A percentile compares a stretch with the other conserved stretches of the same genome.
phyloP scores from a whole-genome alignment of 495 filamentous ascomycete species.

The Trichocladium uniseriatum region DNA sequence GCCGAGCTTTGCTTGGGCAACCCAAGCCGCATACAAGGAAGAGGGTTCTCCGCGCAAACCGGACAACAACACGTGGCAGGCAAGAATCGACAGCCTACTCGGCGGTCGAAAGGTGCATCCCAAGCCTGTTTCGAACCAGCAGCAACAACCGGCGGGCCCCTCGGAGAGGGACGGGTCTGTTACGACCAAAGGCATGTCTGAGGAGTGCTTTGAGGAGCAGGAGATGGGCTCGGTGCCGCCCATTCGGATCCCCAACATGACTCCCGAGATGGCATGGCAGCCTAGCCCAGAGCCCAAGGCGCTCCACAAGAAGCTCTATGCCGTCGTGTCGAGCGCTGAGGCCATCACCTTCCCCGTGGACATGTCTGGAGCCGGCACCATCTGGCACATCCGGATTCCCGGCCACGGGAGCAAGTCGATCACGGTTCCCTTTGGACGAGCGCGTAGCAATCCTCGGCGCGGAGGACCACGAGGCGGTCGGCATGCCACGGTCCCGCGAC shows the following conservation, averaged over 20 bases:
- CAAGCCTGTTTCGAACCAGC: constrained; percentile 50
- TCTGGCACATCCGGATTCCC: constrained; percentile 37
- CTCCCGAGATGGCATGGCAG: constrained; percentile 46
- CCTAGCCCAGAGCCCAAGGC: constrained; percentile 33
- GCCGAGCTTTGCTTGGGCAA: constrained; percentile 22
- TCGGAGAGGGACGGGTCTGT: constrained; percentile 16
- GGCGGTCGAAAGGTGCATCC: constrained; percentile 48
- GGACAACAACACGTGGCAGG: constrained; percentile 50
- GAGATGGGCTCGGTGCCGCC: constrained; percentile 69
- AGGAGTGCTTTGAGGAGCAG: constrained; percentile 75
- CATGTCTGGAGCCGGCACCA: constrained; percentile 29
- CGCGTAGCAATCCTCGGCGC: constrained; percentile 41
- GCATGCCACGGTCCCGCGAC: constrained; percentile 15
- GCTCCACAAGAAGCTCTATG: constrained; percentile 26
- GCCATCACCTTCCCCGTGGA: constrained; percentile 31
- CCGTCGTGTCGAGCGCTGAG: constrained; percentile 32
- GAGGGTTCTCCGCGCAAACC: constrained; percentile 5
- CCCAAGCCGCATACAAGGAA: constrained; percentile 17
- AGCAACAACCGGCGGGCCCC: constrained; percentile 37
- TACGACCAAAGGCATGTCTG: constrained; percentile 55
- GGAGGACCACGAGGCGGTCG: constrained; percentile 26
- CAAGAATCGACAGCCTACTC: constrained; percentile 63
- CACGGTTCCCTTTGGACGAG: constrained; percentile 29
- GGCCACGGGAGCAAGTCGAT: constrained; percentile 33
- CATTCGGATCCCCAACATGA: constrained; percentile 54